phyloP scores from a whole-genome alignment of 1,284 basidiomycete genomes.

The Cutaneotrichosporon mucoides region DNA sequence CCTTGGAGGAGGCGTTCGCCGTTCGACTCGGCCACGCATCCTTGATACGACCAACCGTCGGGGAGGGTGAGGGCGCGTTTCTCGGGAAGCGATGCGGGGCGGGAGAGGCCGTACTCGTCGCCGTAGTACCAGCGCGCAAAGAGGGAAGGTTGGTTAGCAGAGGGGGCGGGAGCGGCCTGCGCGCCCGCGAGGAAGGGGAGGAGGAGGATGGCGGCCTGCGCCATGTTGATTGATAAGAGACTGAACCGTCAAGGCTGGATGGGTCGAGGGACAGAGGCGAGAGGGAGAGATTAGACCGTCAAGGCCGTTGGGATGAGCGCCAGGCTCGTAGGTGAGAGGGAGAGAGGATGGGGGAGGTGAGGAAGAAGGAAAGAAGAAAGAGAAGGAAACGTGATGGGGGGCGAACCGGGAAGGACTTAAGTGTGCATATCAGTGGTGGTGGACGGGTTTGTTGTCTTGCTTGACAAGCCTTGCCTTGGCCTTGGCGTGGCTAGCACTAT shows the following conservation, averaged over 20 bases:
- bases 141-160: background rate
- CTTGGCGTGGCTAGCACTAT: too few relatives aligned
- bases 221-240: conserved; percentile 23
- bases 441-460: too few relatives aligned
- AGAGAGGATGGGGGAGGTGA: background rate
- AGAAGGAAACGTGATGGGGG: too few relatives aligned
- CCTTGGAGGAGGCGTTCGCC: conserved; percentile 39
- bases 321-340: conserved; percentile 22
- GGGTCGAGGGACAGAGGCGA: conserved; percentile 25
- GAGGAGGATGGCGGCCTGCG: conserved; percentile 35
- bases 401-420: too few relatives aligned
- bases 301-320: conserved; percentile 18
- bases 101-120: conserved; percentile 29
- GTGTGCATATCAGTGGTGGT: too few relatives aligned
- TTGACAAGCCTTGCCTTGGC: too few relatives aligned
- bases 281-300: background rate
- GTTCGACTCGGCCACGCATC: conserved; percentile 44
- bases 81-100: conserved; percentile 29
- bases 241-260: conserved; percentile 9
- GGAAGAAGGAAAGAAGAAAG: conserved; percentile 5
- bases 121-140: conserved; percentile 29
- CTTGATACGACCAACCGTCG: conserved; percentile 41
- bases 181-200: conserved; percentile 26
- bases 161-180: conserved; percentile 10
- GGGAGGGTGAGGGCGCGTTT: conserved; percentile 36